Evolutionary conservation across 2,329 filamentous ascomycete genomes (phyloP), one percentile per base, ranked within the genome.

Genomic region (Mariannaea sp.): DNA sequence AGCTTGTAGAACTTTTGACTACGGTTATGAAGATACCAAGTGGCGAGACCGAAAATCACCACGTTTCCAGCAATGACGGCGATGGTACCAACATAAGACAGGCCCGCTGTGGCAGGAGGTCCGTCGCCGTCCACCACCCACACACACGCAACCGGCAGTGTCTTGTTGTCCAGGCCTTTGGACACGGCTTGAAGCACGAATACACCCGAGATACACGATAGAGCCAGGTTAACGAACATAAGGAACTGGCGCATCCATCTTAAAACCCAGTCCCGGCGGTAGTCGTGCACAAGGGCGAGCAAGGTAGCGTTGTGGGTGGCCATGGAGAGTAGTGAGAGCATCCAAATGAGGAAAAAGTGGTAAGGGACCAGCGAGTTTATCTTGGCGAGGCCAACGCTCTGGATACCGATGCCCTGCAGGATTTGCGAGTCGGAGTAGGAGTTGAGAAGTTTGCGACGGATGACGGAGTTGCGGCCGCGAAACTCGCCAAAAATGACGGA

Each of bases 331-430:
- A 87, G 70, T 0, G 82, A 83, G 2, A 88, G 73, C 73, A 87
- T 85, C 85, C 85, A 88, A 59, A 88, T 81, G 49, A 88, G 78
- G 73, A 88, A 88, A 73, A 88, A 87, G 70, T 89, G 85, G 66
- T 89, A 89, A 0, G 84, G 79, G 0, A 85, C 77, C 67, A 88
- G 79, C 5, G 74, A 74, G 39, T 77, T 71, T 65, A 82, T 79
- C 64, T 84, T 83, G 4, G 80, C 80, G 1, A 89, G 77, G 0
- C 81, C 86, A 19, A 88, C 77, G 51, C 75, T 77, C 67, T 88
- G 85, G 51, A 89, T 82, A n/a, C 82, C 84, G 66, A 88, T 87
- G 33, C 86, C 85, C 14, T 84, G 85, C 49, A 88, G 74, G 68
- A 88, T 84, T 69, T 88, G 85, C 65, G 88, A 85, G 70, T 89